These are phyloP conservation scores for Auricularia sp. DNA, from an alignment of 768 basidiomycete species.

Conservation along the genomic window DNA sequence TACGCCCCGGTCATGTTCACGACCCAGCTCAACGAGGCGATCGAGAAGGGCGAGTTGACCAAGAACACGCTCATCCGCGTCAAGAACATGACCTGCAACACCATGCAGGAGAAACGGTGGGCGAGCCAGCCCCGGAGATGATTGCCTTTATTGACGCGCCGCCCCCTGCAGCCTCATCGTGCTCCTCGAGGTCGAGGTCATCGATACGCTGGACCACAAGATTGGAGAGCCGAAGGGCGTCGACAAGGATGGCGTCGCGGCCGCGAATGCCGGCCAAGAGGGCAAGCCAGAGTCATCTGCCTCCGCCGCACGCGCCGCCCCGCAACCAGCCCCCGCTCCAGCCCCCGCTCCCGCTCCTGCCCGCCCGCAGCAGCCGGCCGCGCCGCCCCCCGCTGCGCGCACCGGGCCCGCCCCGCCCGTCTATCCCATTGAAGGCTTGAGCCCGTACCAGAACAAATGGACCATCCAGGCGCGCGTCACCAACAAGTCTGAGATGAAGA, in stretches of 20 bases:
- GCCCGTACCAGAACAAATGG: conserved; percentile 98
- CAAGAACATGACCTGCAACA: conserved; percentile 71
- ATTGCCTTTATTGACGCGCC: conserved; percentile 14
- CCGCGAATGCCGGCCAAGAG: conserved; percentile 12
- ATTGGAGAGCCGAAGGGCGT: conserved; percentile 53
- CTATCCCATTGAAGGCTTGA: conserved; percentile 87
- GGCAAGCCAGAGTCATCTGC: conserved; percentile 22
- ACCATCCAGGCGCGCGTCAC: conserved; percentile 92
- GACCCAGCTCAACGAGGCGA: conserved; percentile 74
- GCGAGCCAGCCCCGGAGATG: conserved; percentile 12
- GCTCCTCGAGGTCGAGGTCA: conserved; percentile 53
- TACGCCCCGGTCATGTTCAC: conserved; percentile 93
- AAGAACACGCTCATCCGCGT: conserved; percentile 63
- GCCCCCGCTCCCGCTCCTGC: conserved; percentile 7
- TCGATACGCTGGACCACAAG: conserved; percentile 48
- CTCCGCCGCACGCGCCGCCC: conserved; percentile 20
- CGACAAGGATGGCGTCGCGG: conserved; percentile 25
- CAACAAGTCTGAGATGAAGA: conserved; percentile 77
- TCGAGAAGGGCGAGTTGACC: conserved; percentile 49
- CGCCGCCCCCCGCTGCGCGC: conserved; percentile 12
- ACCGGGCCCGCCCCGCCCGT: conserved; percentile 24
- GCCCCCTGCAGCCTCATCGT: conserved; percentile 58
- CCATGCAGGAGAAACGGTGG: conserved; percentile 76
- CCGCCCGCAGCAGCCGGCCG: conserved; percentile 7
- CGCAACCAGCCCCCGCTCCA: conserved; percentile 9